Conservation (phyloP, 257 asterid genomes). For the Plantago major region DNA sequence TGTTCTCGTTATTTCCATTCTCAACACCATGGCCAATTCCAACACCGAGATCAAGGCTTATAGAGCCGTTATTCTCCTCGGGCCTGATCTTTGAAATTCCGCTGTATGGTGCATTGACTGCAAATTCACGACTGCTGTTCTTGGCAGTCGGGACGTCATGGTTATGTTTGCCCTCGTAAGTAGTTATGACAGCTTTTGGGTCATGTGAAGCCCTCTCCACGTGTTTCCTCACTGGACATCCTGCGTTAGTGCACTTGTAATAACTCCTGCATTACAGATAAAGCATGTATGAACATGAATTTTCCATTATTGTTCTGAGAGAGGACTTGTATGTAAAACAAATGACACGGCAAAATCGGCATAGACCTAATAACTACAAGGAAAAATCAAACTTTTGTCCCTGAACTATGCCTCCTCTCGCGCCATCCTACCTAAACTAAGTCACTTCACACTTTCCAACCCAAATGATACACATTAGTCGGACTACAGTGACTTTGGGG, state of each 20-base stretch:
- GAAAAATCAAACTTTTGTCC: too few species aligned
- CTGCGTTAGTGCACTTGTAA: constrained; percentile 86
- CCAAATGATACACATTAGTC: too few species aligned
- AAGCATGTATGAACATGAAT: too few species aligned
- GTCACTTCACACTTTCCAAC: too few species aligned
- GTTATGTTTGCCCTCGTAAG: constrained; percentile 96
- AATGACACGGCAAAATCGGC: too few species aligned
- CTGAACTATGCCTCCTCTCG: too few species aligned
- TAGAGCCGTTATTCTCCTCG: constrained; percentile 40
- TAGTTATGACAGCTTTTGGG: constrained; percentile 92
- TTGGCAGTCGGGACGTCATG: constrained; percentile 79
- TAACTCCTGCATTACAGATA: constrained; percentile 68
- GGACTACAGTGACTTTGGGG: too few species aligned
- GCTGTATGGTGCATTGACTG: constrained; percentile 33
- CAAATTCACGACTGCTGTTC: constrained; percentile 63
- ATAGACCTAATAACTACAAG: too few species aligned
- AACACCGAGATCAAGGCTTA: constrained; percentile 87
- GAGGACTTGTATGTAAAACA: too few species aligned
- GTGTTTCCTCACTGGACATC: constrained; percentile 94
- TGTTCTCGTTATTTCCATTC: constrained; percentile 33
- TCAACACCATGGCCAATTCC: constrained; percentile 45
- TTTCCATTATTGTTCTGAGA: too few species aligned
- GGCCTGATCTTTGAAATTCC: constrained; percentile 41
- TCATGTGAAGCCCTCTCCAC: constrained; percentile 98
- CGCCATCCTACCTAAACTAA: too few species aligned